phyloP scores from a whole-genome alignment of 2,329 filamentous ascomycete genomes.

The Ceratocystis albifundus region DNA sequence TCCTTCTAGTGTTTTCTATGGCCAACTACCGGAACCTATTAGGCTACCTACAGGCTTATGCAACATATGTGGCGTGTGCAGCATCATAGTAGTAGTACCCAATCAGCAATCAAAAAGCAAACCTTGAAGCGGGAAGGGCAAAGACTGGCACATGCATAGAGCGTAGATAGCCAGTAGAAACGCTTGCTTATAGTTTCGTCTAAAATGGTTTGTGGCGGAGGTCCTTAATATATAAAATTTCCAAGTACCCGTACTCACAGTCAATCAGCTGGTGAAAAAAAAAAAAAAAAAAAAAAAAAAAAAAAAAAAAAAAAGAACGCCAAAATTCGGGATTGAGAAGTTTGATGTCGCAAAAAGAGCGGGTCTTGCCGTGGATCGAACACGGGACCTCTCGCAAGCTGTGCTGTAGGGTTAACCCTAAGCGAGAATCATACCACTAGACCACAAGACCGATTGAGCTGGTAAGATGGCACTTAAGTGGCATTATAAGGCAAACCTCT shows the following conservation, averaged over 20 bases:
- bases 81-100: not conserved
- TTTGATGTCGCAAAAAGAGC: not conserved
- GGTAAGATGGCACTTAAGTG: fast-evolving
- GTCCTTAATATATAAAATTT: no score
- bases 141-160: no score
- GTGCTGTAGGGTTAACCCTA: slow-evolving; percentile 40
- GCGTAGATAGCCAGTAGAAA: no score
- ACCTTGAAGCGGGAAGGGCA: not conserved
- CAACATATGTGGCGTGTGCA: not conserved
- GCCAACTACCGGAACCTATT: not conserved
- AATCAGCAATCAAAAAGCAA: not conserved
- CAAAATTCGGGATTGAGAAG: no score
- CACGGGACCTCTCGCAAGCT: slow-evolving; percentile 26
- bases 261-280: no score
- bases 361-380: slow-evolving; percentile 26
- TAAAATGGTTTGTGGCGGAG: no score
- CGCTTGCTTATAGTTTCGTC: no score
- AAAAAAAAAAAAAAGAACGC: no score
- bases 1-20: not conserved
- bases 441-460: slow-evolving; percentile 37
- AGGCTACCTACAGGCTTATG: not conserved
- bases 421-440: slow-evolving; percentile 63
- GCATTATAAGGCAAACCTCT: not conserved
- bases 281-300: no score
- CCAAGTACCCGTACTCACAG: no score